Percentiles rank a stretch among this genome's conserved stretches.
phyloP scores from a whole-genome alignment of 257 asterid genomes.

The Ballota nigra region DNA sequence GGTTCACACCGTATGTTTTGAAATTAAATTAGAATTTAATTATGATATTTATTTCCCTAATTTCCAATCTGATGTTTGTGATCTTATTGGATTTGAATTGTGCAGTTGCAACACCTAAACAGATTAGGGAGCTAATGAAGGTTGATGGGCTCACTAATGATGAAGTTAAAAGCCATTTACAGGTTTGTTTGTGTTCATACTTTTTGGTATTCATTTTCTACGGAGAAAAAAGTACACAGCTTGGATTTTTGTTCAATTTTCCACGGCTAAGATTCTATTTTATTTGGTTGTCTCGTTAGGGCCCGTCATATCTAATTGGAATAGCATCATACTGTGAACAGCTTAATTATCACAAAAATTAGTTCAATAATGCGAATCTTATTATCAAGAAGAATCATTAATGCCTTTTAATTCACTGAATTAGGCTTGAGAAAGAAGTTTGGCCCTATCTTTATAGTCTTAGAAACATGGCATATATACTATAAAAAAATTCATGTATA shows the following conservation, averaged over 20 bases:
- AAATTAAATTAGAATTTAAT: background rate
- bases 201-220: background rate
- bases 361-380: conserved; percentile 10
- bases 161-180: conserved; percentile 85
- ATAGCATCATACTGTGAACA: conserved; percentile 18
- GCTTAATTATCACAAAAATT: background rate
- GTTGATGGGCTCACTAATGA: conserved; percentile 85
- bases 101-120: conserved; percentile 85
- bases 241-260: conserved; percentile 17
- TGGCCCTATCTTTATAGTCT: too few species aligned
- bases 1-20: conserved; percentile 68
- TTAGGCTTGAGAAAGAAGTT: conserved; percentile 25
- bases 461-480: too few species aligned
- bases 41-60: background rate
- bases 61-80: background rate
- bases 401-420: background rate
- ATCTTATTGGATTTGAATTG: conserved; percentile 14
- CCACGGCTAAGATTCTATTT: conserved; percentile 12
- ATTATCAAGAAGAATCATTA: conserved; percentile 16
- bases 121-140: conserved; percentile 77
- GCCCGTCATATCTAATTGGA: conserved; percentile 25
- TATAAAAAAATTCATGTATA: too few species aligned
- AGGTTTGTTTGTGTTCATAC: conserved; percentile 41
- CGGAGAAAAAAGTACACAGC: background rate
- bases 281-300: conserved; percentile 25